Evolutionary conservation across 2,329 filamentous ascomycete species (phyloP), one percentile per base, ranked within the genome.

Genomic region (Paecilomyces fulvus): DNA sequence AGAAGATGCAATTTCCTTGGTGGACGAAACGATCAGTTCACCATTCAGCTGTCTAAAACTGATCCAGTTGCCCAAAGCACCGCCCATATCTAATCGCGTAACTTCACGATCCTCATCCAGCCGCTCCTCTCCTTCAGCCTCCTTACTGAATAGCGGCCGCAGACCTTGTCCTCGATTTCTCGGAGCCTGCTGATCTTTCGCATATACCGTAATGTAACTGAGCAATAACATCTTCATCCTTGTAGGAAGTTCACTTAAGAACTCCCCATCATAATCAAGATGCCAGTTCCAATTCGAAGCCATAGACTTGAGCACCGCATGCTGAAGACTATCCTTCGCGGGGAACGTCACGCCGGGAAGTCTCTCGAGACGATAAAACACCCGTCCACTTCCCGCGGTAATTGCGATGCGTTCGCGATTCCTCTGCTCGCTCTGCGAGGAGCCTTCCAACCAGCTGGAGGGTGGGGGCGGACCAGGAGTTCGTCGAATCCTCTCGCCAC

Each of bases 271-370:
- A 60, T 83, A 83, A 53, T 80, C 75, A 25, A 80, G 67, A 58
- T 86, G 77, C 67, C 78, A 77, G 9, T 75, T 67, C 83, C 83
- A 87, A 23, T 83, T 76, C 23, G 67, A 63, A 2, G 82, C 81
- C 62, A 85, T 78, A 0, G 75, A 73, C 61, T 79, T 82, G 37
- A 86, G 64, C 14, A 77, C 67, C 4, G 73, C 64, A 67, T 85
- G 77, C 50, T 79, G 60, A 7, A 87, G 69, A 54, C 77, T 80
- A n/a, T 58, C 52, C 25, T 62, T 57, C 2, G 57, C 54, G 2
- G 76, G 76, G 30, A 77, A 72, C 1, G 58, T 58, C 14, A 65
- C 60, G 12, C 74, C 75, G 0, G 76, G 77, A 2, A 79, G 65
- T 25, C 67, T 66, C 23, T 74, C 65, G n/a, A 75, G 55, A 1